Conservation (phyloP, 148 eudicot genomes). For the Rhododendron ferrugineum region DNA sequence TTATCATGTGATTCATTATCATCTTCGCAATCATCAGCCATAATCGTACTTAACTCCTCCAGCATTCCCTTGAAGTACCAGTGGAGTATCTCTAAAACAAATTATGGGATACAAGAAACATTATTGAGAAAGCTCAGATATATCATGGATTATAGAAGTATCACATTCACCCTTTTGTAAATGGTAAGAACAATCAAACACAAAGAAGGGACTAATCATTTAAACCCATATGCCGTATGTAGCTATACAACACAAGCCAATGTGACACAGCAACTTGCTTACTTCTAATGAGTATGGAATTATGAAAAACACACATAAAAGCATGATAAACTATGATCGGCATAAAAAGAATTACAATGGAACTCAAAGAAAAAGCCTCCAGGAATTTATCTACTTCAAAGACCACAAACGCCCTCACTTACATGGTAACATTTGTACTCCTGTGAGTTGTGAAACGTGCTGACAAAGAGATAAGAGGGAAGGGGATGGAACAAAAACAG, state of each 20-base stretch:
- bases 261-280: background rate
- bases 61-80: conserved; percentile 76
- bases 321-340: background rate
- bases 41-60: conserved; percentile 68
- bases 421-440: background rate
- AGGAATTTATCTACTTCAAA: background rate
- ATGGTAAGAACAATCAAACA: background rate
- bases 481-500: background rate
- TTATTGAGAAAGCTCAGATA: background rate
- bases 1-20: conserved; percentile 39
- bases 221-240: background rate
- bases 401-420: background rate
- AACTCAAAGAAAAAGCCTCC: background rate
- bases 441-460: background rate
- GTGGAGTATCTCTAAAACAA: conserved; percentile 40
- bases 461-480: background rate
- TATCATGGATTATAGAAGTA: background rate
- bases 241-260: background rate
- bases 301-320: background rate
- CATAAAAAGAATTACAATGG: background rate
- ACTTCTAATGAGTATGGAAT: background rate
- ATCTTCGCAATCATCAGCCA: conserved; percentile 46
- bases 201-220: background rate
- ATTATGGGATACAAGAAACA: conserved; percentile 8
- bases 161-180: background rate